Conservation (phyloP, 208 protist genomes). For the Crithidia fasciculata region DNA sequence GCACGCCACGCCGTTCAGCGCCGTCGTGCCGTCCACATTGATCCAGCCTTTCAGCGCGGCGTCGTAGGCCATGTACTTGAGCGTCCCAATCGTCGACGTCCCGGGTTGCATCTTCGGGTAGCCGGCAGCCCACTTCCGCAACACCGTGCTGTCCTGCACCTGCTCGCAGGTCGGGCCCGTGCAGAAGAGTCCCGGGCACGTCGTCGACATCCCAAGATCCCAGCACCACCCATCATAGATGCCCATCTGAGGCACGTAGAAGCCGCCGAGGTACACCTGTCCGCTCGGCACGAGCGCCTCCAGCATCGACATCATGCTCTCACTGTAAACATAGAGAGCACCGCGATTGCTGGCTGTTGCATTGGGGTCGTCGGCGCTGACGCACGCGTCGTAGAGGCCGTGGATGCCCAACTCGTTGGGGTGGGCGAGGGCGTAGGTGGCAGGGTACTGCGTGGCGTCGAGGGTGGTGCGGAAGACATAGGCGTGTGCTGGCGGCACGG, state of each 20-base stretch:
- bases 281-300: neutral
- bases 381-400: constrained; percentile 8
- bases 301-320: neutral
- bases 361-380: neutral
- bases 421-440: neutral
- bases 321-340: neutral
- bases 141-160: neutral
- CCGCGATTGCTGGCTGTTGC: neutral
- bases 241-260: neutral
- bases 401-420: neutral
- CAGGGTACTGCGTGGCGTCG: neutral
- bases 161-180: neutral
- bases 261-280: constrained; percentile 8
- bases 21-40: constrained; percentile 20
- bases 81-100: neutral
- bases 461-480: neutral
- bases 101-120: constrained; percentile 8
- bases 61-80: constrained; percentile 27
- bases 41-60: constrained; percentile 7
- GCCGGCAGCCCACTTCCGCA: constrained; percentile 8
- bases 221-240: neutral
- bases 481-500: neutral
- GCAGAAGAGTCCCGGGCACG: constrained; percentile 11
- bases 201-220: neutral
- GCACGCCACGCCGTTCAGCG: constrained; percentile 25